phyloP scores from a whole-genome alignment of 2,329 filamentous ascomycete species.

The Neofusicoccum kwambonambiense region DNA sequence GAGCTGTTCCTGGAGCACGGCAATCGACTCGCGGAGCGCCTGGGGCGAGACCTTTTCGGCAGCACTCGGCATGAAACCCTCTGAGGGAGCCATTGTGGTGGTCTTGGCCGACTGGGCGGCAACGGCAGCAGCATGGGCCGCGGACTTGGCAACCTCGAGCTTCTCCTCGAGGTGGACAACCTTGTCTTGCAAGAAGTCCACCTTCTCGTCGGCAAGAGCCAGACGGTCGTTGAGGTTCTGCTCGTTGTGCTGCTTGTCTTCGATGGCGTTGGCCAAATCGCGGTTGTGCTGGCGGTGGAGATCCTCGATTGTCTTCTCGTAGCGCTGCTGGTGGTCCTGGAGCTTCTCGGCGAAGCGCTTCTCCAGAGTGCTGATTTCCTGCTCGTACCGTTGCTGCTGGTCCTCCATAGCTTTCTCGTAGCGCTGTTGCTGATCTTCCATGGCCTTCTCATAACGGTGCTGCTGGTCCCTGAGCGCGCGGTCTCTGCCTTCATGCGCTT shows the following conservation, averaged over 20 bases:
- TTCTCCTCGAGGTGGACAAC: slow-evolving; percentile 84
- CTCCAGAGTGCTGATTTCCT: slow-evolving; percentile 27
- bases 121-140: slow-evolving; percentile 77
- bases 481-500: slow-evolving; percentile 54
- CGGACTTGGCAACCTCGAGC: slow-evolving; percentile 83
- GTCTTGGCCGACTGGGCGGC: slow-evolving; percentile 55
- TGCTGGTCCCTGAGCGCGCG: slow-evolving; percentile 56
- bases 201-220: slow-evolving; percentile 78
- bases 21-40: slow-evolving; percentile 90
- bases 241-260: slow-evolving; percentile 80
- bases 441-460: slow-evolving; percentile 50
- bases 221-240: slow-evolving; percentile 78
- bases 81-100: slow-evolving; percentile 36
- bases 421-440: slow-evolving; percentile 25
- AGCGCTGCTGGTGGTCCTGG: slow-evolving; percentile 47
- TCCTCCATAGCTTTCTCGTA: slow-evolving; percentile 35
- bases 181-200: slow-evolving; percentile 81
- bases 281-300: slow-evolving; percentile 59
- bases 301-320: slow-evolving; percentile 72
- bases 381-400: slow-evolving; percentile 46
- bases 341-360: slow-evolving; percentile 48
- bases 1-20: slow-evolving; percentile 93
- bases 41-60: slow-evolving; percentile 92
- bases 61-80: slow-evolving; percentile 43
- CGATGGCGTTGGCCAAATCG: slow-evolving; percentile 68